phyloP scores from a whole-genome alignment of 768 basidiomycete genomes.

The Leccinum uliginosum region DNA sequence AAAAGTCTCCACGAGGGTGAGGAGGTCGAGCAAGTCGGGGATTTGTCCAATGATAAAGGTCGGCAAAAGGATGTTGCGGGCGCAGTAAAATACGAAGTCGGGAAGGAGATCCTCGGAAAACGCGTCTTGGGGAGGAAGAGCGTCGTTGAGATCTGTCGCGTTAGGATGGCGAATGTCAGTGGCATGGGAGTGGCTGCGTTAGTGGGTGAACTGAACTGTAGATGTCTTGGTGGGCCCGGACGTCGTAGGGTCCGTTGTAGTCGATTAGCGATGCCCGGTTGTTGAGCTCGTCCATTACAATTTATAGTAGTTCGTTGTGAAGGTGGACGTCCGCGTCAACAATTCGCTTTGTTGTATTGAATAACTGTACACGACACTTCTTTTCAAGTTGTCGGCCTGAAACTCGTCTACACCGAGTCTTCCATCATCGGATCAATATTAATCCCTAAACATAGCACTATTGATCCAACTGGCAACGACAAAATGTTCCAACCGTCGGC shows the following conservation, averaged over 20 bases:
- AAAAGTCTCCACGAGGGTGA: conserved; percentile 21
- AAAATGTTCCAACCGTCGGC: no score
- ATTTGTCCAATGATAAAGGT: conserved; percentile 29
- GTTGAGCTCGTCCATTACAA: conserved; percentile 12
- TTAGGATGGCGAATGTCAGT: neutral
- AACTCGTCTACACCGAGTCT: no score
- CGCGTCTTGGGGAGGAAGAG: neutral
- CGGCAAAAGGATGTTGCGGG: conserved; percentile 27
- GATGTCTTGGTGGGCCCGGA: conserved; percentile 8
- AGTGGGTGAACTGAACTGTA: conserved; percentile 11
- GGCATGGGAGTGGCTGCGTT: neutral
- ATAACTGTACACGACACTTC: no score
- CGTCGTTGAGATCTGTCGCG: conserved; percentile 9
- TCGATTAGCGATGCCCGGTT: conserved; percentile 14
- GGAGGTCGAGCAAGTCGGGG: conserved; percentile 26
- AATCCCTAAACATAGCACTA: no score
- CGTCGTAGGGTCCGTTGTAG: conserved; percentile 15
- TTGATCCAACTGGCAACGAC: no score
- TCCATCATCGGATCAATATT: no score
- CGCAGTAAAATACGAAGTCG: conserved; percentile 22
- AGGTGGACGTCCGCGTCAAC: no score
- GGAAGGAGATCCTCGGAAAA: conserved; percentile 6
- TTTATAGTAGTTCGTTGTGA: no score
- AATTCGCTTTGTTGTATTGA: neutral
- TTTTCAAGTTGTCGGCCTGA: neutral